Evolutionary conservation across 176 grass and related monocot genomes (phyloP).

Genomic region (Carex cristatella): DNA sequence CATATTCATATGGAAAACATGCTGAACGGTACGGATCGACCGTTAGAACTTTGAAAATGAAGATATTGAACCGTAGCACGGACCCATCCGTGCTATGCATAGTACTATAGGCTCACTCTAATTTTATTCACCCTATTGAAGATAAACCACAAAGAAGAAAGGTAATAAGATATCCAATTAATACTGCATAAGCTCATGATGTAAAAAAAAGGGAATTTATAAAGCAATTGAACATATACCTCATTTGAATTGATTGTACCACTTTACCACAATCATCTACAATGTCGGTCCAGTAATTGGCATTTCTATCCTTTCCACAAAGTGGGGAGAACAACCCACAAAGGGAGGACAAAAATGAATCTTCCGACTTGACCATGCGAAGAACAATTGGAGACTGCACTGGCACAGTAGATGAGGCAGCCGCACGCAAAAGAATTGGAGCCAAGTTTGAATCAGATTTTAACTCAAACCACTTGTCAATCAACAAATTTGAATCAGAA

Average conservation of each 20-base stretch:
- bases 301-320: conserved; percentile 32
- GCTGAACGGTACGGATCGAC: no score
- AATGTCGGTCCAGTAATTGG: conserved; percentile 34
- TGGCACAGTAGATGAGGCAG: conserved; percentile 30
- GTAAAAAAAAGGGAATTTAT: not conserved
- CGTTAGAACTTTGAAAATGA: no score
- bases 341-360: conserved; percentile 35
- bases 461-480: conserved; percentile 72
- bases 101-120: no score
- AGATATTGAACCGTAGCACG: no score
- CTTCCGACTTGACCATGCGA: conserved; percentile 28
- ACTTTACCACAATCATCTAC: conserved; percentile 46
- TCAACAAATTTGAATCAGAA: conserved; percentile 46
- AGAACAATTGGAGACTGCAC: no score
- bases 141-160: not conserved
- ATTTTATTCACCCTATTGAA: no score
- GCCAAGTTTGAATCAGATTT: conserved; percentile 35
- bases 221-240: conserved; percentile 26
- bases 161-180: not conserved
- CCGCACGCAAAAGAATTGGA: conserved; percentile 46
- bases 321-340: conserved; percentile 38
- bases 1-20: no score
- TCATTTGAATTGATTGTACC: conserved; percentile 57
- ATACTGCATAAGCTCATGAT: not conserved
- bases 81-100: no score